Evolutionary conservation across 202 grass and related monocot species (phyloP).

Genomic region (Schoenoplectus tabernaemontani): DNA sequence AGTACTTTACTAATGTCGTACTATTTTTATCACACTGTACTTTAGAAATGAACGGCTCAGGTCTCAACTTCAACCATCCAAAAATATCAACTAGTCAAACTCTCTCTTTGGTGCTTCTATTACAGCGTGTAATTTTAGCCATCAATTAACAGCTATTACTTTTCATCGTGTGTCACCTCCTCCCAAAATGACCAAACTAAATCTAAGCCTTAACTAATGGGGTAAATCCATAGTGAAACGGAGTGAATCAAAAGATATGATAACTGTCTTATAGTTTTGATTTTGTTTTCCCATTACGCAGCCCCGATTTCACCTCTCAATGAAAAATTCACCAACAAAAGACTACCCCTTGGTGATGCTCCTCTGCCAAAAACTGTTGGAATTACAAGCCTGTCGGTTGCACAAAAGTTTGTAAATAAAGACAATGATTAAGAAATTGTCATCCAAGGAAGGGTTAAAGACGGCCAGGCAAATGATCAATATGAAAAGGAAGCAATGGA

Average conservation of each 20-base stretch:
- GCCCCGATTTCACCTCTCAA: not conserved
- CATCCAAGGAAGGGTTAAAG: conserved; percentile 27
- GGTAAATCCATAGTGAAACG: not conserved
- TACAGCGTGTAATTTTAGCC: not conserved
- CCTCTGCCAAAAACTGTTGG: not conserved
- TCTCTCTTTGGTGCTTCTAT: not conserved
- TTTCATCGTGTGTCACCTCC: not conserved
- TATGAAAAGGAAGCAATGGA: conserved; percentile 40
- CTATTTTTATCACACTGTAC: not conserved
- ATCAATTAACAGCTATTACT: conserved; percentile 12
- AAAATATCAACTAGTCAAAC: not conserved
- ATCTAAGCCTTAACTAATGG: not conserved
- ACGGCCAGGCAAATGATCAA: conserved; percentile 22
- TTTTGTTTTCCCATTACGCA: not conserved
- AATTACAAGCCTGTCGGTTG: not conserved
- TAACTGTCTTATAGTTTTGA: not conserved
- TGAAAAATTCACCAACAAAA: conserved; percentile 19
- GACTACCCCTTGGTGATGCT: conserved; percentile 26
- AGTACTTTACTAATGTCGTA: not conserved
- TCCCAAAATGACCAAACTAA: conserved; percentile 3
- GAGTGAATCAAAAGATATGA: not conserved
- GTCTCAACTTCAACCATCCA: not conserved
- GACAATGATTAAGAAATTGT: conserved; percentile 31
- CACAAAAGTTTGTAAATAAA: conserved; percentile 5
- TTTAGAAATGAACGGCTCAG: not conserved